These are phyloP conservation scores for Apophysomyces ossiformis DNA, from an alignment of 371 early-diverging fungal species.

Conservation along the genomic window DNA sequence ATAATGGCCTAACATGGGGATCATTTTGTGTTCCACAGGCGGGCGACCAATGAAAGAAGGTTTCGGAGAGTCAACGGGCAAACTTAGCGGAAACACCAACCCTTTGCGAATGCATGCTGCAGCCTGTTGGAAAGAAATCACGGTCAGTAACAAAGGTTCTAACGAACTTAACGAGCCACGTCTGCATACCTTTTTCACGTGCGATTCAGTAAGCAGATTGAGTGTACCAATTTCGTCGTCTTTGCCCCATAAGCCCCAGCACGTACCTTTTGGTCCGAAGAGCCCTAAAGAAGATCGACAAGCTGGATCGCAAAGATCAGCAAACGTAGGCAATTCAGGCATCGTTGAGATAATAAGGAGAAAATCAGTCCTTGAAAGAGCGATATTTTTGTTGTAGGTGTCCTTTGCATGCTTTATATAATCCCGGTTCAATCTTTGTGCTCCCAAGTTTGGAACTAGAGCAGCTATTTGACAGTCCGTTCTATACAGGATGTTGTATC, in stretches of 20 bases:
- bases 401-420: too few relatives aligned
- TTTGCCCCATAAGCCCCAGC: slow-evolving; percentile 55
- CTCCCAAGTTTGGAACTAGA: too few relatives aligned
- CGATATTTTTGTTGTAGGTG: too few relatives aligned
- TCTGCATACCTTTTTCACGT: slow-evolving; percentile 29
- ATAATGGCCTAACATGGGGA: slow-evolving; percentile 14
- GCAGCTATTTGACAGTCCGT: too few relatives aligned
- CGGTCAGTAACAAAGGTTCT: not conserved
- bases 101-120: slow-evolving; percentile 32
- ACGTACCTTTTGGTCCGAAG: slow-evolving; percentile 18
- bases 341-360: too few relatives aligned
- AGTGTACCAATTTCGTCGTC: slow-evolving; percentile 50
- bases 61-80: slow-evolving; percentile 38
- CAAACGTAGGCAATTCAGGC: not conserved
- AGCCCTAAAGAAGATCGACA: not conserved
- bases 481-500: too few relatives aligned
- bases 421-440: too few relatives aligned
- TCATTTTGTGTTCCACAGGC: slow-evolving; percentile 27
- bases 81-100: slow-evolving; percentile 42
- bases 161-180: not conserved
- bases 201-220: slow-evolving; percentile 40
- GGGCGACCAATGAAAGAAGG: slow-evolving; percentile 35
- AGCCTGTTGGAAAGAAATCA: not conserved
- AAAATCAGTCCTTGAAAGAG: too few relatives aligned
- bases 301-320: not conserved